Evolutionary conservation across 1,139 yeast species (phyloP).

Genomic region (Lodderomyces oxycetoniae): DNA sequence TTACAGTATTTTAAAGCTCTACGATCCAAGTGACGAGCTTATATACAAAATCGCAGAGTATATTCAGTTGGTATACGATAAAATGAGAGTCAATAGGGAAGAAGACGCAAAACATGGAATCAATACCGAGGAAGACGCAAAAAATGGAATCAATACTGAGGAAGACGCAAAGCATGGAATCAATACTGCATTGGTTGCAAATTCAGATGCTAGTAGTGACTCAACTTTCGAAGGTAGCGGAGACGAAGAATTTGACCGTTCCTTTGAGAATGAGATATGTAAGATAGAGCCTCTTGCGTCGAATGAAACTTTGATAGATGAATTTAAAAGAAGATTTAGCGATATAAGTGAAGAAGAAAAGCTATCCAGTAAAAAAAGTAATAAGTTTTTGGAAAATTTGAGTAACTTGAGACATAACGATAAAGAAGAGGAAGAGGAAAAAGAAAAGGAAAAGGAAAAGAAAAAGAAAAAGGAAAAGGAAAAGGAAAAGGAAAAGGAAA

Average conservation of each 20-base stretch:
- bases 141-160: not conserved
- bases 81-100: not conserved
- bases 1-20: constrained; percentile 13
- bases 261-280: constrained; percentile 8
- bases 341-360: constrained; percentile 10
- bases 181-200: not conserved
- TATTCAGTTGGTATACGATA: constrained; percentile 14
- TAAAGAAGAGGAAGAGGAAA: constrained; percentile 9
- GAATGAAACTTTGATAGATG: constrained; percentile 13
- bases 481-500: not conserved
- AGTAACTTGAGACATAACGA: constrained; percentile 35
- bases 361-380: constrained; percentile 4
- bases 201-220: constrained; percentile 11
- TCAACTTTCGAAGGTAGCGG: constrained; percentile 15
- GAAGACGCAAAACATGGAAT: not conserved
- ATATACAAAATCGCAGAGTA: constrained; percentile 27
- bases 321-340: constrained; percentile 9
- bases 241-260: constrained; percentile 8
- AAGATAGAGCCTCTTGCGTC: constrained; percentile 11
- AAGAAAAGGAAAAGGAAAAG: constrained; percentile 2
- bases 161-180: not conserved
- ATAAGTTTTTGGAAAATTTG: constrained; percentile 18
- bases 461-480: not conserved
- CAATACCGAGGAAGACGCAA: not conserved
- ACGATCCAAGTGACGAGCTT: constrained; percentile 21